Evolutionary conservation across 257 asterid genomes (phyloP).

Genomic region (Cruciata laevipes): DNA sequence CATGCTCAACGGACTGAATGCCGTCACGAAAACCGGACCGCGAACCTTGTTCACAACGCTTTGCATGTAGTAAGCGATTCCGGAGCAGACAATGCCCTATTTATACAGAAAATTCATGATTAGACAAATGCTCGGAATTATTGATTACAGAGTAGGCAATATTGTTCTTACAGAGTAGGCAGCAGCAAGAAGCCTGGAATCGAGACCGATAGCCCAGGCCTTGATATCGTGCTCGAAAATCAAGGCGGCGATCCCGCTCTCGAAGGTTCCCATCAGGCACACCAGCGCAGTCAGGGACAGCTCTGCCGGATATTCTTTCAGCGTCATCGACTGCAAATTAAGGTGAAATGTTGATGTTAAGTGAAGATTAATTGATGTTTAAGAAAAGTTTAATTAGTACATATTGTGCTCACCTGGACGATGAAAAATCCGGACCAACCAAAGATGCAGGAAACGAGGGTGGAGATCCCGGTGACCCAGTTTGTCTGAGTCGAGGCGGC

Average conservation of each 20-base stretch:
- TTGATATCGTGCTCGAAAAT: slow-evolving; percentile 53
- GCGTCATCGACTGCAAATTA: slow-evolving; percentile 70
- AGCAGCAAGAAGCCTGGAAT: slow-evolving; percentile 75
- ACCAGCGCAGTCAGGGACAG: slow-evolving; percentile 55
- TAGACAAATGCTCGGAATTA: no score
- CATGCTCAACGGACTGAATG: slow-evolving; percentile 74
- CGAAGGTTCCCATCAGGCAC: slow-evolving; percentile 60
- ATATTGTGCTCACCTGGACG: slow-evolving; percentile 40
- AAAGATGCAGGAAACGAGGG: slow-evolving; percentile 47
- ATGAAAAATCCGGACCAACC: slow-evolving; percentile 88
- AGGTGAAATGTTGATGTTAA: no score
- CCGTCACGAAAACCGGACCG: slow-evolving; percentile 85
- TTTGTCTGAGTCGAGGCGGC: slow-evolving; percentile 43
- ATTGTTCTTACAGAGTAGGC: slow-evolving; percentile 78
- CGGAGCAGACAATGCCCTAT: slow-evolving; percentile 88
- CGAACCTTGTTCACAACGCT: slow-evolving; percentile 51
- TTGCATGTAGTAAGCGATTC: slow-evolving; percentile 79
- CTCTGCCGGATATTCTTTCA: slow-evolving; percentile 80
- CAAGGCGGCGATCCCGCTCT: slow-evolving; percentile 65
- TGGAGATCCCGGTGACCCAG: slow-evolving; percentile 65
- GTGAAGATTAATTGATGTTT: no score
- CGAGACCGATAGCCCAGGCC: slow-evolving; percentile 79
- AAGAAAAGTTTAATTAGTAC: no score
- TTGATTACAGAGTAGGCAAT: no score
- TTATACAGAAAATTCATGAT: no score